Evolutionary conservation across 345 rosid species (phyloP).

Genomic region (Cardamine occulta): DNA sequence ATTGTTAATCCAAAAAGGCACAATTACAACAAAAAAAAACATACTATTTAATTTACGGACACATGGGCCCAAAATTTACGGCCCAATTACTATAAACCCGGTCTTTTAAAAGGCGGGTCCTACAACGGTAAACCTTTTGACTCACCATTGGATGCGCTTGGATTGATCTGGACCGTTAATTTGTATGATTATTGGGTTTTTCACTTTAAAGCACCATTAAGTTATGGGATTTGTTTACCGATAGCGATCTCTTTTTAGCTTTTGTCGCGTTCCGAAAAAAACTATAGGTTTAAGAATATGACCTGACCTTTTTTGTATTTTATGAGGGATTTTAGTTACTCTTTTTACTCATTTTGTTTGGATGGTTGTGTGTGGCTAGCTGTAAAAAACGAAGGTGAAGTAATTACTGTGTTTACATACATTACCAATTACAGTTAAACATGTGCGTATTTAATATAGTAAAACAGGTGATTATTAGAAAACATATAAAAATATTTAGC

Average conservation of each 20-base stretch:
- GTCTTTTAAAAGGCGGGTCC: slow-evolving; percentile 26
- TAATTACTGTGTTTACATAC: slow-evolving; percentile 1
- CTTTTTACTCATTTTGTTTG: not conserved
- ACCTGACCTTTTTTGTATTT: slow-evolving; percentile 13
- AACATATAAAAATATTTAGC: slow-evolving; percentile 2
- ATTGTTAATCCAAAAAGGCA: slow-evolving; percentile 13
- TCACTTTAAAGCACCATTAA: slow-evolving; percentile 36
- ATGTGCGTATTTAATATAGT: not conserved
- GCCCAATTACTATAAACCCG: slow-evolving; percentile 39
- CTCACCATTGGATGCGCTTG: slow-evolving; percentile 15
- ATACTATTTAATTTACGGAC: slow-evolving; percentile 5
- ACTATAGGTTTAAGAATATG: slow-evolving; percentile 22
- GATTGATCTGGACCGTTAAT: slow-evolving; percentile 40
- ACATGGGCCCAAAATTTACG: slow-evolving; percentile 32
- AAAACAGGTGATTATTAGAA: not conserved
- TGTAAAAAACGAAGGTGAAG: not conserved
- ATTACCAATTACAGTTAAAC: slow-evolving; percentile 3
- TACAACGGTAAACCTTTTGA: slow-evolving; percentile 28
- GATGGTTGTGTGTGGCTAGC: not conserved
- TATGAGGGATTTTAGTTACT: slow-evolving; percentile 9
- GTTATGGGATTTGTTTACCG: slow-evolving; percentile 28
- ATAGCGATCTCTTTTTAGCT: slow-evolving; percentile 35
- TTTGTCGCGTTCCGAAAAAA: slow-evolving; percentile 36
- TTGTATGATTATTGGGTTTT: slow-evolving; percentile 14
- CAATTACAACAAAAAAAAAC: not conserved